Conservation (phyloP, 768 basidiomycete genomes). For the Tephrocybe sp. region DNA sequence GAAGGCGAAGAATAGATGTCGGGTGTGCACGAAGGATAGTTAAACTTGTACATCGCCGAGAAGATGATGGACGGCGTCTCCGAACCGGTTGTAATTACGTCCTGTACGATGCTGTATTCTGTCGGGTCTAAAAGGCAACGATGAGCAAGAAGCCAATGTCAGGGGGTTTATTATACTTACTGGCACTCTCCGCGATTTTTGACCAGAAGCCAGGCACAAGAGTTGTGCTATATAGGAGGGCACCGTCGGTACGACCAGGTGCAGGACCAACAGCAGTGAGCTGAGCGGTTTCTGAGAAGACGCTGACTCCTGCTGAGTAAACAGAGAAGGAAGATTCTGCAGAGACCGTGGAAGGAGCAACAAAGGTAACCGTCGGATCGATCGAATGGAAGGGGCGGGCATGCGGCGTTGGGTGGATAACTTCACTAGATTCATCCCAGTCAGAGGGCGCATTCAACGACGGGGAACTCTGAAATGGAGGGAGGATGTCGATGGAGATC, state of each 20-base stretch:
- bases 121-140: conserved; percentile 51
- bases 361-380: conserved; percentile 66
- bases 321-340: conserved; percentile 59
- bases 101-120: conserved; percentile 63
- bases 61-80: conserved; percentile 37
- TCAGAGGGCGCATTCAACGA: conserved; percentile 2
- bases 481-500: conserved; percentile 47
- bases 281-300: conserved; percentile 50
- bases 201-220: conserved; percentile 68
- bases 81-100: conserved; percentile 42
- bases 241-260: conserved; percentile 25
- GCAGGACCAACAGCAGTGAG: conserved; percentile 29
- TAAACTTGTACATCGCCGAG: conserved; percentile 59
- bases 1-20: conserved; percentile 14
- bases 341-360: conserved; percentile 43
- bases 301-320: conserved; percentile 41
- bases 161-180: conserved; percentile 35
- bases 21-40: conserved; percentile 28
- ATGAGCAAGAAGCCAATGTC: conserved; percentile 6
- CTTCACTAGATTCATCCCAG: conserved; percentile 12
- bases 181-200: conserved; percentile 49
- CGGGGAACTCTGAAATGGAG: conserved; percentile 19
- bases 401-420: conserved; percentile 37
- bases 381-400: conserved; percentile 57
- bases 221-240: conserved; percentile 54